Percentiles rank a stretch among this genome's conserved stretches.
These are phyloP conservation scores for Verbascum thapsus DNA, from an alignment of 257 asterid species.

Conservation along the genomic window DNA sequence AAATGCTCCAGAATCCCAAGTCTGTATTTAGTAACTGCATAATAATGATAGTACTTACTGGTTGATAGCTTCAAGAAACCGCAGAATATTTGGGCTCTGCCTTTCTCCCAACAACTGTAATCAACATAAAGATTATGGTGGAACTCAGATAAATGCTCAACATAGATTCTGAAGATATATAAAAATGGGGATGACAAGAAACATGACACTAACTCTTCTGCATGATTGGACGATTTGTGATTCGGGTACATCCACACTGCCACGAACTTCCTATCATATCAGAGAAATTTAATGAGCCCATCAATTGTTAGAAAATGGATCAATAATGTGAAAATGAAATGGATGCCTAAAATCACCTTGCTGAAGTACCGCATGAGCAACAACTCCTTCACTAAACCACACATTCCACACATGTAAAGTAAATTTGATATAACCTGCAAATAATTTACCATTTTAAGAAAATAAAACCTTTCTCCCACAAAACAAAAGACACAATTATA, in stretches of 20 bases:
- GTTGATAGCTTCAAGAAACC: slow-evolving; percentile 63
- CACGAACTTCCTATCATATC: slow-evolving; percentile 55
- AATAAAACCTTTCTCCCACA: neutral
- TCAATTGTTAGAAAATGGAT: neutral
- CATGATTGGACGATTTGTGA: slow-evolving; percentile 63
- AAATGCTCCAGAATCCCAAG: no score
- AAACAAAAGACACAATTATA: neutral
- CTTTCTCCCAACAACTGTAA: slow-evolving; percentile 68
- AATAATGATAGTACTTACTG: slow-evolving; percentile 34
- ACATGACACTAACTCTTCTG: slow-evolving; percentile 57
- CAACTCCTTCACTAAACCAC: slow-evolving; percentile 57
- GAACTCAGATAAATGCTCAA: neutral
- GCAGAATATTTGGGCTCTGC: slow-evolving; percentile 59
- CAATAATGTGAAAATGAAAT: neutral
- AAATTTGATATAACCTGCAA: slow-evolving; percentile 65
- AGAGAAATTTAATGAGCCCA: slow-evolving; percentile 9
- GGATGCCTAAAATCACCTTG: slow-evolving; percentile 45
- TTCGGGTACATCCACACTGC: slow-evolving; percentile 56
- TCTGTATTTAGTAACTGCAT: neutral
- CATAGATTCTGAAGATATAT: neutral
- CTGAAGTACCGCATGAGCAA: slow-evolving; percentile 67
- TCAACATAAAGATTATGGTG: neutral
- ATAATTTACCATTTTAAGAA: slow-evolving; percentile 16
- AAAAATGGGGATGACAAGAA: neutral
- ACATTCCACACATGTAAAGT: slow-evolving; percentile 66